phyloP scores from a whole-genome alignment of 2,329 filamentous ascomycete species.

The Pseudopithomyces chartarum region DNA sequence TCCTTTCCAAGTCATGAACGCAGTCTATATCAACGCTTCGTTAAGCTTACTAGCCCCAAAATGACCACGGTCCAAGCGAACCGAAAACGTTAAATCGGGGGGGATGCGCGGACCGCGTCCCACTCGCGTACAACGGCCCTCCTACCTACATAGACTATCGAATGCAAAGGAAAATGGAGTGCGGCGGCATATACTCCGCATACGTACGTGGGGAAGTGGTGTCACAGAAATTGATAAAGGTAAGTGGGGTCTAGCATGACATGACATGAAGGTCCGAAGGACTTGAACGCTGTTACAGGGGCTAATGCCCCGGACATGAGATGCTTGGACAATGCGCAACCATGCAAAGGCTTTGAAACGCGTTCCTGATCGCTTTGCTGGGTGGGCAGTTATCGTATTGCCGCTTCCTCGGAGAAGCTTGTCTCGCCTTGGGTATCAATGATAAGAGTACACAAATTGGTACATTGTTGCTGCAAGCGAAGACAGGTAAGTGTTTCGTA shows the following conservation, averaged over 20 bases:
- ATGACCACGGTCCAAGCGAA: constrained; percentile 16
- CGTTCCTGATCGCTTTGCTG: neutral
- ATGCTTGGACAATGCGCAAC: constrained; percentile 4
- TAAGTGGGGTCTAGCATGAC: neutral
- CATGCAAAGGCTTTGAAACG: neutral
- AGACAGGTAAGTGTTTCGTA: constrained; percentile 9
- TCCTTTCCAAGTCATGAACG: neutral
- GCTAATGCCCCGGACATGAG: neutral
- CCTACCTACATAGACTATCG: neutral
- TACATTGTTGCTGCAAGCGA: neutral
- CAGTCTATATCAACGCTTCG: constrained; percentile 16
- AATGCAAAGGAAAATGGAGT: constrained; percentile 14
- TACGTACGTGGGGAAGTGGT: neutral
- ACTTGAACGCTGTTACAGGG: neutral
- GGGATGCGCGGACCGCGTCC: constrained; percentile 14
- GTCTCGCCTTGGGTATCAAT: too few relatives aligned
- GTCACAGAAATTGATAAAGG: neutral
- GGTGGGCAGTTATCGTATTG: neutral
- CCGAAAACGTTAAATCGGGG: neutral
- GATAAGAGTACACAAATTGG: neutral
- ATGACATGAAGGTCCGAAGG: neutral
- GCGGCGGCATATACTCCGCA: neutral
- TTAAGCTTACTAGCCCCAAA: constrained; percentile 22
- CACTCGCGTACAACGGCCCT: constrained; percentile 15
- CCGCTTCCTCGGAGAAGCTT: neutral